Conservation (phyloP, 2,329 filamentous ascomycete species). For the Neofusicoccum ribis region DNA sequence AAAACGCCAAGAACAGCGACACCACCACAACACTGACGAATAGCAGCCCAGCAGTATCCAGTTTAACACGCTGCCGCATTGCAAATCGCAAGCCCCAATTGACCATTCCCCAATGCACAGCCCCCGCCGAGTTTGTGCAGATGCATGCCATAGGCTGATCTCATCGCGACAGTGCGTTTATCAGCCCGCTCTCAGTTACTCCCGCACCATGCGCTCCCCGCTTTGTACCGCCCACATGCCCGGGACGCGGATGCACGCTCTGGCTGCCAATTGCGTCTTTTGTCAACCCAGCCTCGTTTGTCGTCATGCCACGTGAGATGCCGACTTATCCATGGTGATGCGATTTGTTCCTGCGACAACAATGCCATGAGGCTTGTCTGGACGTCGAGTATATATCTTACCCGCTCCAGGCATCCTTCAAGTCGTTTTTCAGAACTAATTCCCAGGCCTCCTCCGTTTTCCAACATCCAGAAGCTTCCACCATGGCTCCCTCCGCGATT, state of each 20-base stretch:
- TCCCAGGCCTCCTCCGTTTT: neutral
- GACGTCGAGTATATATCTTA: neutral
- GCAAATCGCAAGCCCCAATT: neutral
- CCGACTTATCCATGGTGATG: slow-evolving; percentile 3
- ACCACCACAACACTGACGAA: neutral
- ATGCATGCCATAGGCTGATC: slow-evolving; percentile 9
- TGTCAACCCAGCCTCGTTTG: slow-evolving; percentile 1
- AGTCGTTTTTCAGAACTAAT: neutral
- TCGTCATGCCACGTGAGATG: slow-evolving; percentile 15
- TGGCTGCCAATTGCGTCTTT: neutral
- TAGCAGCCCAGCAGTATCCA: neutral
- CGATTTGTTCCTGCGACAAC: neutral
- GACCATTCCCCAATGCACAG: neutral
- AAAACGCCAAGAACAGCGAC: neutral
- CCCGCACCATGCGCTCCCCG: neutral
- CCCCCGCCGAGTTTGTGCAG: neutral
- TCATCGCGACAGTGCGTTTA: neutral
- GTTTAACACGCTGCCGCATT: neutral
- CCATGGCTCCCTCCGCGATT: slow-evolving; percentile 17
- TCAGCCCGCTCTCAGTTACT: no score
- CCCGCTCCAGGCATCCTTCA: neutral
- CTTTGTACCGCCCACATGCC: neutral
- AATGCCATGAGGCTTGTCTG: neutral
- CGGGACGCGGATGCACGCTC: neutral
- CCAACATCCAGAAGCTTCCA: neutral